phyloP scores from a whole-genome alignment of 805 yeast genomes.

The Lipomyces starkeyi region DNA sequence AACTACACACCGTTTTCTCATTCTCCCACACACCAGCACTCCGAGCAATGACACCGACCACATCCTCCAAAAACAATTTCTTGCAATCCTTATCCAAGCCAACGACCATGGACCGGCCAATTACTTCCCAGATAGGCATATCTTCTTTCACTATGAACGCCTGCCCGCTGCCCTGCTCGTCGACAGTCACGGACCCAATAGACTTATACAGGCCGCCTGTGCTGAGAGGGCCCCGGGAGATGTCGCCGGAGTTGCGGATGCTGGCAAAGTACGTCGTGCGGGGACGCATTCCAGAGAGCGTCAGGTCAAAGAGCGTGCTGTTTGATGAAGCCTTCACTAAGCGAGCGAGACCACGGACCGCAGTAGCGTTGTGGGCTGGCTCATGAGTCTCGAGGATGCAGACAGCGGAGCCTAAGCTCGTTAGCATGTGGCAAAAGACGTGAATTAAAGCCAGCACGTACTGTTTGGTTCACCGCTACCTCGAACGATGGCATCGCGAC shows the following conservation, averaged over 20 bases:
- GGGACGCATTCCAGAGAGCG: constrained; percentile 69
- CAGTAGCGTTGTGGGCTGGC: constrained; percentile 53
- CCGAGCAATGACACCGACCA: constrained; percentile 88
- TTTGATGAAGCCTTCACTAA: constrained; percentile 68
- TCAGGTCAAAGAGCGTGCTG: constrained; percentile 72
- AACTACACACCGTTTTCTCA: constrained; percentile 88
- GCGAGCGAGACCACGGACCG: constrained; percentile 87
- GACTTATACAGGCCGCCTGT: constrained; percentile 61
- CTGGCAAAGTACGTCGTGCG: constrained; percentile 72
- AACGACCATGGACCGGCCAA: constrained; percentile 54
- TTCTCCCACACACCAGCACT: constrained; percentile 98
- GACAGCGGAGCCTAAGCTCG: constrained; percentile 73
- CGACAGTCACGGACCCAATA: constrained; percentile 49
- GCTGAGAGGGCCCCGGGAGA: constrained; percentile 71
- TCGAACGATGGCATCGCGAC: constrained; percentile 88
- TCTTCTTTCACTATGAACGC: constrained; percentile 33
- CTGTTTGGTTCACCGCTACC: constrained; percentile 84
- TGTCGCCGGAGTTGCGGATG: constrained; percentile 73
- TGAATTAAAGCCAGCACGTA: constrained; percentile 3
- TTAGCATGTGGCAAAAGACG: neutral
- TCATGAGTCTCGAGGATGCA: constrained; percentile 80
- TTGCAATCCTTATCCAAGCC: constrained; percentile 49
- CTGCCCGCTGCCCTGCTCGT: constrained; percentile 32
- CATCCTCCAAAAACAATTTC: constrained; percentile 27
- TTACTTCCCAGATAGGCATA: constrained; percentile 34